Conservation (phyloP, 371 early-diverging fungal genomes). For the Mucor racemosus region DNA sequence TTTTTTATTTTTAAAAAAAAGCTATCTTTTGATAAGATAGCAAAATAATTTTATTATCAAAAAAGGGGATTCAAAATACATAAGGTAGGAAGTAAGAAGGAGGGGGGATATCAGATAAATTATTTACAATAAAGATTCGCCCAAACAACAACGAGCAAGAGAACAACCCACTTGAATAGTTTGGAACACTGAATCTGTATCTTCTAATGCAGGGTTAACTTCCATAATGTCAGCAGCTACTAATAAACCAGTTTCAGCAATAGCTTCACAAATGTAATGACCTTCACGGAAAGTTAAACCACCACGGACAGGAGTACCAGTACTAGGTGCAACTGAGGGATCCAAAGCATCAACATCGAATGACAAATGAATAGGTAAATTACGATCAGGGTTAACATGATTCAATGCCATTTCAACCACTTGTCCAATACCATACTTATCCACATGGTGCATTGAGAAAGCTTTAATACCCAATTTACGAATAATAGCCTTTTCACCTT, state of each 20-base stretch:
- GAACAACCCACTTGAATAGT: conserved; percentile 91
- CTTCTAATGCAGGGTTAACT: conserved; percentile 91
- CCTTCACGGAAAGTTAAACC: conserved; percentile 93
- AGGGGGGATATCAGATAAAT: not conserved
- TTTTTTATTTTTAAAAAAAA: too few relatives aligned
- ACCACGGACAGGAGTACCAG: conserved; percentile 96
- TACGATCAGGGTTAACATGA: conserved; percentile 81
- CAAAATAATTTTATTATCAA: too few relatives aligned
- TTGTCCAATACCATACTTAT: conserved; percentile 91
- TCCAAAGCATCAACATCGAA: conserved; percentile 97
- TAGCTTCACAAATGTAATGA: conserved; percentile 89
- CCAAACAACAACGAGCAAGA: conserved; percentile 80
- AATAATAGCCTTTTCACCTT: conserved; percentile 83
- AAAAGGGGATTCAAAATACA: too few relatives aligned
- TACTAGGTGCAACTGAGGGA: conserved; percentile 92
- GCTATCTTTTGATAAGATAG: not conserved
- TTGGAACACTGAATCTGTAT: conserved; percentile 72
- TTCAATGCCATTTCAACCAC: conserved; percentile 96
- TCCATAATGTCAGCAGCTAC: conserved; percentile 94
- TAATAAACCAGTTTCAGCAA: conserved; percentile 87
- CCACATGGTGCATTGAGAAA: conserved; percentile 96
- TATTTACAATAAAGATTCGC: conserved; percentile 70
- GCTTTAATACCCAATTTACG: conserved; percentile 84
- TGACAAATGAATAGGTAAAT: conserved; percentile 88
- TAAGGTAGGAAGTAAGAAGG: not conserved